Evolutionary conservation across 441 rosid genomes (phyloP).

Genomic region (Euphorbia schlechtendalii): DNA sequence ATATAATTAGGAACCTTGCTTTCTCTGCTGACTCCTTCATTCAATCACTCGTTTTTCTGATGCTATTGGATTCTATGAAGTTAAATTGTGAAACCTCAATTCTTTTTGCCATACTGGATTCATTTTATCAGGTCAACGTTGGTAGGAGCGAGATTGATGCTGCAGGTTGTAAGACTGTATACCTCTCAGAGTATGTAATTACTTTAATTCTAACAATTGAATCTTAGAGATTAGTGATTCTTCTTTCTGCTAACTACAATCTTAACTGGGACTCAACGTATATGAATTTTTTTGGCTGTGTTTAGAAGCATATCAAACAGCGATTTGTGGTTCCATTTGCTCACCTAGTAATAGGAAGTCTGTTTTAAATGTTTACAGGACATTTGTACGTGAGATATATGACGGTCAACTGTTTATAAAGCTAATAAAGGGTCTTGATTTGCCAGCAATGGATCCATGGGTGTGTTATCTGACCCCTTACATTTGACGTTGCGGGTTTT

Average conservation of each 20-base stretch:
- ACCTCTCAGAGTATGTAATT: conserved; percentile 72
- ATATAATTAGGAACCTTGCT: neutral
- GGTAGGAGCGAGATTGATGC: conserved; percentile 78
- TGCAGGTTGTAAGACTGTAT: conserved; percentile 71
- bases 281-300: neutral
- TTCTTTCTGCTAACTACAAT: conserved; percentile 3
- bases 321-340: neutral
- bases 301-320: neutral
- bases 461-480: conserved; percentile 25
- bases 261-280: neutral
- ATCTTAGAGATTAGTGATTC: conserved; percentile 5
- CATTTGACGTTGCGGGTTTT: neutral
- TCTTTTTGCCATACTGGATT: too few species aligned
- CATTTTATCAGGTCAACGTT: conserved; percentile 45
- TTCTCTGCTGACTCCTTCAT: neutral
- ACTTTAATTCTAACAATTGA: conserved; percentile 1
- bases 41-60: neutral
- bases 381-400: conserved; percentile 71
- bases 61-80: neutral
- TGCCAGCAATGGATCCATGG: conserved; percentile 98
- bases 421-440: conserved; percentile 60
- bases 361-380: conserved; percentile 37
- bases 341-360: neutral
- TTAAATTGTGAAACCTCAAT: too few species aligned
- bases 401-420: conserved; percentile 80